phyloP scores from a whole-genome alignment of 2,329 filamentous ascomycete genomes.

The Cercospora zeae-maydis region DNA sequence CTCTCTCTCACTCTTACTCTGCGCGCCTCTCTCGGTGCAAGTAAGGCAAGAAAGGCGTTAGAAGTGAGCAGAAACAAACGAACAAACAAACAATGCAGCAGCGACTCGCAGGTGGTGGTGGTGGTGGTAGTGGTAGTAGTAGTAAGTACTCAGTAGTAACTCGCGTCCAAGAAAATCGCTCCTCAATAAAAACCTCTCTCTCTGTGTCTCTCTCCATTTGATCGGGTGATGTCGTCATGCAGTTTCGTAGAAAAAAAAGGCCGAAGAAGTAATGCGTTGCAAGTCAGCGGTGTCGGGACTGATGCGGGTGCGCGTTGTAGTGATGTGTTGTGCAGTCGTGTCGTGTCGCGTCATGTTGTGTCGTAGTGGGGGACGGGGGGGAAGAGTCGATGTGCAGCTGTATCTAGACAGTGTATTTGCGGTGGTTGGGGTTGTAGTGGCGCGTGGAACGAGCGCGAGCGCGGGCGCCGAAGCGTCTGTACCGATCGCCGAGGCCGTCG shows the following conservation, averaged over 20 bases:
- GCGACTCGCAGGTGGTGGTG: no score
- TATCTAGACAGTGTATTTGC: neutral
- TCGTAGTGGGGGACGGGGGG: neutral
- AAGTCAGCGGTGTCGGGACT: neutral
- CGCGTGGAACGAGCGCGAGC: neutral
- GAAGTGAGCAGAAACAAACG: no score
- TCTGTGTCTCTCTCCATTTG: no score
- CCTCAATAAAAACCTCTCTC: neutral
- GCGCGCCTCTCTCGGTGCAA: no score
- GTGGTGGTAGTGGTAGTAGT: no score
- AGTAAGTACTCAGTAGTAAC: neutral
- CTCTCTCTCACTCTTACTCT: no score
- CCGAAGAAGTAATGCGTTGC: neutral
- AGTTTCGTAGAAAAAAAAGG: neutral
- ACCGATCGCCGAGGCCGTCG: slow-evolving; percentile 1
- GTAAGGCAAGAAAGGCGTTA: no score
- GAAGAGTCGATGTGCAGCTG: neutral
- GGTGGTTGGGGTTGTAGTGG: neutral
- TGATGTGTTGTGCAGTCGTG: neutral
- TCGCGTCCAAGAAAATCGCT: neutral
- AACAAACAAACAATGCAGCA: no score
- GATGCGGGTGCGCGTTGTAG: neutral
- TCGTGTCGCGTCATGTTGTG: neutral
- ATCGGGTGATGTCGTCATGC: neutral
- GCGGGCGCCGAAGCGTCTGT: neutral